phyloP scores from a whole-genome alignment of 169 alveolate genomes.

The Plasmodium vinckei region DNA sequence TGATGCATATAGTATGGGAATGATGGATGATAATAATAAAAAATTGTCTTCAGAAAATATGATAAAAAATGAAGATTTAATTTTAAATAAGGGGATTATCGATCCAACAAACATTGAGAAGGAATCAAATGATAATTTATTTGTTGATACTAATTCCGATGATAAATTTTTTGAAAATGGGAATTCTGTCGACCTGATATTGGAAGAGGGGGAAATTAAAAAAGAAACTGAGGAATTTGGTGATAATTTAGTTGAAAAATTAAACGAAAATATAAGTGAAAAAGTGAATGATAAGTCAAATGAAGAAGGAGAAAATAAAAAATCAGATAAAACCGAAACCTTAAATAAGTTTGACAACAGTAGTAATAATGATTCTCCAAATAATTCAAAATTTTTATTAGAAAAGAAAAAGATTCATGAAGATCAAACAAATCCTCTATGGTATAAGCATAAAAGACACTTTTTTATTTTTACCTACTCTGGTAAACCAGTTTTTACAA shows the following conservation, averaged over 20 bases:
- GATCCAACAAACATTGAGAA: conserved; percentile 6
- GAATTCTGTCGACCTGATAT: not conserved
- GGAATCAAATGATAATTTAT: conserved; percentile 14
- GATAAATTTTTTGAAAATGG: not conserved
- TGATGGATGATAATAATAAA: conserved; percentile 14
- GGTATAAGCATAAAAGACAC: conserved; percentile 86
- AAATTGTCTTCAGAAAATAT: conserved; percentile 15
- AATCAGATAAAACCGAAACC: conserved; percentile 25
- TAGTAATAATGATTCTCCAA: conserved; percentile 31
- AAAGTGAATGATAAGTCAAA: conserved; percentile 2
- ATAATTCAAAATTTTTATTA: conserved; percentile 57
- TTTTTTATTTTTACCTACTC: conserved; percentile 88
- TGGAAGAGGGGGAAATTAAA: conserved; percentile 8
- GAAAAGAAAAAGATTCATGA: conserved; percentile 59
- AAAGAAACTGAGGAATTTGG: not conserved
- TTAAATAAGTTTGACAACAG: conserved; percentile 35
- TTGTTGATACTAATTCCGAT: conserved; percentile 11
- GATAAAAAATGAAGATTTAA: conserved; percentile 11
- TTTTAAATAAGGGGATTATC: conserved; percentile 14
- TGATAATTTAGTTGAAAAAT: not conserved
- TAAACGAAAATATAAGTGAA: not conserved
- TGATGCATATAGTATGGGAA: conserved; percentile 11
- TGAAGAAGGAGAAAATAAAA: conserved; percentile 16
- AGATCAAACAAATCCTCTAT: conserved; percentile 78
- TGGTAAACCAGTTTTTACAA: conserved; percentile 88